Percentiles rank a stretch among this genome's conserved stretches.
phyloP scores from a whole-genome alignment of 2,329 filamentous ascomycete genomes.

The Cercospora sp. region DNA sequence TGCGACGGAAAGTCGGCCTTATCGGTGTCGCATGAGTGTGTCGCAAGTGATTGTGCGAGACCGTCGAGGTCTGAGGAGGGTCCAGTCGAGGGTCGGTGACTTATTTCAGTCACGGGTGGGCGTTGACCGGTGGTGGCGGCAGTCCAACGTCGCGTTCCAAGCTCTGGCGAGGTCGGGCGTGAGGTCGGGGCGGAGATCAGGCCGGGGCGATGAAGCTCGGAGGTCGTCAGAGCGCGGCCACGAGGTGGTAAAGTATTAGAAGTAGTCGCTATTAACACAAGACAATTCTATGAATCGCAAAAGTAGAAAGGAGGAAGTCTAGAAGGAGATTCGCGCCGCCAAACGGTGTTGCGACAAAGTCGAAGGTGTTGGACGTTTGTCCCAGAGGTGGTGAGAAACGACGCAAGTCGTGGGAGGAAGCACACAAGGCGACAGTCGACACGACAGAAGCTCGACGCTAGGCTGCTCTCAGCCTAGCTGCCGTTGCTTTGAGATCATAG shows the following conservation, averaged over 20 bases:
- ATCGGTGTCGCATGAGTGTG: slow-evolving; percentile 25
- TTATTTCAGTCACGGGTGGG: neutral
- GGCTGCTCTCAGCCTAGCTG: neutral
- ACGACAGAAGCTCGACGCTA: slow-evolving; percentile 5
- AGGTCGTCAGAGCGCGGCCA: slow-evolving; percentile 5
- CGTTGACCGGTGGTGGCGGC: neutral
- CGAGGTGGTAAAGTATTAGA: slow-evolving; percentile 18
- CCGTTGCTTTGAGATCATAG: neutral
- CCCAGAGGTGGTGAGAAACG: slow-evolving; percentile 16
- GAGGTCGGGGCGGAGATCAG: slow-evolving; percentile 21
- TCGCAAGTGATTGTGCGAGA: slow-evolving; percentile 16
- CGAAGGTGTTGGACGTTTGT: slow-evolving; percentile 22
- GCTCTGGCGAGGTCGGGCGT: slow-evolving; percentile 3
- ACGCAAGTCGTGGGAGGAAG: slow-evolving; percentile 17
- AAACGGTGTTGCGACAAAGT: slow-evolving; percentile 12
- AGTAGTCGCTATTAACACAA: slow-evolving; percentile 30
- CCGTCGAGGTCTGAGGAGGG: slow-evolving; percentile 13
- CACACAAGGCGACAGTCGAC: slow-evolving; percentile 14
- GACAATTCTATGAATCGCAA: slow-evolving; percentile 18
- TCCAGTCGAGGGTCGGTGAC: slow-evolving; percentile 7
- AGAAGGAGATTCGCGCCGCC: slow-evolving; percentile 13
- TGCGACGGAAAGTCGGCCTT: slow-evolving; percentile 28
- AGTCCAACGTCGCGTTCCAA: slow-evolving; percentile 14
- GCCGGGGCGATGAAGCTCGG: slow-evolving; percentile 18
- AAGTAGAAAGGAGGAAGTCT: slow-evolving; percentile 19